Evolutionary conservation across 1,284 basidiomycete species (phyloP).

Genomic region (Vanrija sp.): DNA sequence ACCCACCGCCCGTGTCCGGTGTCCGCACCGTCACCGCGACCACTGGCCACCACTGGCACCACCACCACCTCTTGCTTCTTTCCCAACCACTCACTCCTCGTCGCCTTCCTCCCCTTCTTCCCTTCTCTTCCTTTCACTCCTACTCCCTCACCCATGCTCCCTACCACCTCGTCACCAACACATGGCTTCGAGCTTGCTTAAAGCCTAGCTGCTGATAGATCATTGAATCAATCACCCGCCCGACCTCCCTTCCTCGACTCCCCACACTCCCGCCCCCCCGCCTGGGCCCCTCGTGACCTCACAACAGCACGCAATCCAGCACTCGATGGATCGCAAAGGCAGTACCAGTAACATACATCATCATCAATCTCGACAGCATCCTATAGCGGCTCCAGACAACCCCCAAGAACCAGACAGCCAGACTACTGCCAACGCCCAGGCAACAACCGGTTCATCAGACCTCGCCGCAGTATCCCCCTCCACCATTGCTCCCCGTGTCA

Average conservation of each 20-base stretch:
- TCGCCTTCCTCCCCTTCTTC: not conserved
- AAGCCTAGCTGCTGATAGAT: not conserved
- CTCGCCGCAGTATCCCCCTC: not conserved
- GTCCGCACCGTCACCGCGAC: not conserved
- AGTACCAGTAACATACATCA: constrained; percentile 7
- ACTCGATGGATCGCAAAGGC: constrained; percentile 30
- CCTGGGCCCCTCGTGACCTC: not conserved
- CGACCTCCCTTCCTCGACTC: not conserved
- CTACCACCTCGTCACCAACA: not conserved
- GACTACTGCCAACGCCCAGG: not conserved
- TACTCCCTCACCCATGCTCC: not conserved
- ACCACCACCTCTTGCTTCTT: not conserved
- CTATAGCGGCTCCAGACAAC: constrained; percentile 4
- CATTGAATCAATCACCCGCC: not conserved
- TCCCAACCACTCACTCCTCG: not conserved
- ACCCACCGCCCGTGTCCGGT: not conserved
- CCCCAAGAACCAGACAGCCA: constrained; percentile 7
- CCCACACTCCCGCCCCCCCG: not conserved
- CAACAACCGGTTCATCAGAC: not conserved
- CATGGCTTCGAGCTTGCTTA: not conserved
- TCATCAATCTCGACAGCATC: constrained; percentile 15
- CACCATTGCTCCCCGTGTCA: constrained; percentile 2
- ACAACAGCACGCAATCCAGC: not conserved
- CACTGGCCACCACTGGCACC: too few relatives aligned
- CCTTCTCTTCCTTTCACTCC: not conserved